Evolutionary conservation across 306 rosid species (phyloP).

Genomic region (Quercus glauca): DNA sequence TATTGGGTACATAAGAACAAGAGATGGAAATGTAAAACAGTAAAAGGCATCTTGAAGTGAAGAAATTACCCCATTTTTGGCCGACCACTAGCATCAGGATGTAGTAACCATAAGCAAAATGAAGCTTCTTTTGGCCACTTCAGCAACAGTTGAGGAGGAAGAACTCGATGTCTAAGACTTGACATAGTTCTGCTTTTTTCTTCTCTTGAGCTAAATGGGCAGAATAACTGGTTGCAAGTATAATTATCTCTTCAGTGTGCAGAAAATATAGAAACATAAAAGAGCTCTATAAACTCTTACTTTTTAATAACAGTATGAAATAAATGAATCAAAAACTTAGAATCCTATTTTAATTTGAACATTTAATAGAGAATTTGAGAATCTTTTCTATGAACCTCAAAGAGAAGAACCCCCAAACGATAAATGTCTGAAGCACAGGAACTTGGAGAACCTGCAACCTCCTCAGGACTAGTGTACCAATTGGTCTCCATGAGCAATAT

Average conservation of each 20-base stretch:
- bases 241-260: slow-evolving; percentile 34
- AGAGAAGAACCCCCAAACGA: slow-evolving; percentile 87
- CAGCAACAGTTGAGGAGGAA: slow-evolving; percentile 94
- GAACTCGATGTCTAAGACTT: slow-evolving; percentile 91
- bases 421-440: slow-evolving; percentile 88
- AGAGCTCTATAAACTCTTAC: slow-evolving; percentile 8
- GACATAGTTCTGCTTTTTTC: slow-evolving; percentile 89
- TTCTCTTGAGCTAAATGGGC: slow-evolving; percentile 82
- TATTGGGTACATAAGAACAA: neutral
- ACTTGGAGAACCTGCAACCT: slow-evolving; percentile 51
- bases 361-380: slow-evolving; percentile 6
- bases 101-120: slow-evolving; percentile 91
- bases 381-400: slow-evolving; percentile 56
- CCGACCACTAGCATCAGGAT: slow-evolving; percentile 86
- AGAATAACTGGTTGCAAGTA: slow-evolving; percentile 73
- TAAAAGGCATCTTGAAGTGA: slow-evolving; percentile 12
- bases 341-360: slow-evolving; percentile 15
- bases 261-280: slow-evolving; percentile 13
- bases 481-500: slow-evolving; percentile 73
- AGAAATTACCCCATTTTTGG: slow-evolving; percentile 72
- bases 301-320: slow-evolving; percentile 12
- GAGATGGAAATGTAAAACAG: neutral
- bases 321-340: slow-evolving; percentile 14
- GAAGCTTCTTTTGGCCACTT: slow-evolving; percentile 99
- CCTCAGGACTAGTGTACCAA: slow-evolving; percentile 97